phyloP scores from a whole-genome alignment of 1,284 basidiomycete genomes.

The Sanghuangporus sanghuang region DNA sequence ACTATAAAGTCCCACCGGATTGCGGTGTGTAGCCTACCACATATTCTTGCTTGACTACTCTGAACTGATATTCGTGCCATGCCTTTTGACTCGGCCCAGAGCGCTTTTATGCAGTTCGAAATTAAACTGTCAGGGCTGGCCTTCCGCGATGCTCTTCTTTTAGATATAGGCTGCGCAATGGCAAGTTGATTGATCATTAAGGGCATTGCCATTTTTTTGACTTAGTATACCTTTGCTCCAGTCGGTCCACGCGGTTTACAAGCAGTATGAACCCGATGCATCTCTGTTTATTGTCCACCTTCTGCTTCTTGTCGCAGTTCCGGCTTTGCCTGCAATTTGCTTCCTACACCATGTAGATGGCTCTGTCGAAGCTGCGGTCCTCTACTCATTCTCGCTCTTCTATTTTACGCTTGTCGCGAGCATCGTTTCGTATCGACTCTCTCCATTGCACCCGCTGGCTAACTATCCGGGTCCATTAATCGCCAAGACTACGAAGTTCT shows the following conservation, averaged over 20 bases:
- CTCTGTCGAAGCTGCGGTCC: constrained; percentile 19
- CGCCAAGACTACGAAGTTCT: constrained; percentile 20
- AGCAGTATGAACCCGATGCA: constrained; percentile 1
- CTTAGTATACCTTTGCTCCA: neutral
- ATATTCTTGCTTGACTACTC: too few relatives aligned
- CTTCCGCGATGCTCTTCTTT: neutral
- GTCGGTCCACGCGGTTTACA: constrained; percentile 10
- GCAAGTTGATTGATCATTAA: neutral
- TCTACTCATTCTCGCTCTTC: constrained; percentile 16
- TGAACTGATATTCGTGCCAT: too few relatives aligned
- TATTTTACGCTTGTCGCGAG: constrained; percentile 15
- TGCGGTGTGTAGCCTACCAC: too few relatives aligned
- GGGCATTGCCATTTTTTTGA: too few relatives aligned
- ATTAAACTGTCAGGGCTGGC: neutral
- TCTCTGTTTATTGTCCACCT: neutral
- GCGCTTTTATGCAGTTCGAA: neutral
- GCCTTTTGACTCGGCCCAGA: too few relatives aligned
- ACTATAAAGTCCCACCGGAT: too few relatives aligned
- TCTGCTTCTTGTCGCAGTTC: neutral
- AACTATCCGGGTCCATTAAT: constrained; percentile 22
- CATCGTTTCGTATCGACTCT: constrained; percentile 21
- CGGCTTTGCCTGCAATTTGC: neutral
- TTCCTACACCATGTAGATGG: constrained; percentile 14
- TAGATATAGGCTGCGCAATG: constrained; percentile 4
- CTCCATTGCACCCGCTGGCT: constrained; percentile 24